These are phyloP conservation scores for Amphibolis antarctica DNA, from an alignment of 106 monocot species.

Conservation along the genomic window DNA sequence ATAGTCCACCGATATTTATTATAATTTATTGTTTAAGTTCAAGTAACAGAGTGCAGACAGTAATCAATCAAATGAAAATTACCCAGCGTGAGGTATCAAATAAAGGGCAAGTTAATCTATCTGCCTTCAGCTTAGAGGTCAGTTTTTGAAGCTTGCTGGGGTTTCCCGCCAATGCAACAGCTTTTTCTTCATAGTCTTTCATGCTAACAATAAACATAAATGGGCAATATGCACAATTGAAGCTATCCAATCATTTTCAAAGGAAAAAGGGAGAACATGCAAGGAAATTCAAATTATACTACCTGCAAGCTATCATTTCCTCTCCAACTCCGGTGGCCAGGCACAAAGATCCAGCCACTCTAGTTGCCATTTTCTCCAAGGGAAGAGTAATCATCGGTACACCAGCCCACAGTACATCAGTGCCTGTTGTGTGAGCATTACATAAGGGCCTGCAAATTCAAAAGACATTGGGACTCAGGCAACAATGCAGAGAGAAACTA, in stretches of 20 bases:
- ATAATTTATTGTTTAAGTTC: not conserved
- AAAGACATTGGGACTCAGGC: not conserved
- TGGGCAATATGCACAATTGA: too few relatives aligned
- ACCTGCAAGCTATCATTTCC: slow-evolving; percentile 92
- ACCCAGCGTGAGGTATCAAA: slow-evolving; percentile 95
- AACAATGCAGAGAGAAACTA: not conserved
- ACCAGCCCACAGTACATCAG: slow-evolving; percentile 92
- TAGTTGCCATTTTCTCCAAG: slow-evolving; percentile 90
- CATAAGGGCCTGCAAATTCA: slow-evolving; percentile 55
- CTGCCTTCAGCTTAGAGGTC: slow-evolving; percentile 53
- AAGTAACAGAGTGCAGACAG: not conserved
- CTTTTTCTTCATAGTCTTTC: slow-evolving; percentile 93
- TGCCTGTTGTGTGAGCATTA: slow-evolving; percentile 94
- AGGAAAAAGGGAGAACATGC: slow-evolving; percentile 3
- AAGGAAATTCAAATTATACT: not conserved
- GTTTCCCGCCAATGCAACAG: slow-evolving; percentile 60
- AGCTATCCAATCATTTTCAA: not conserved
- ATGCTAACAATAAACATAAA: slow-evolving; percentile 32
- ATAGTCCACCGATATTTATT: not conserved
- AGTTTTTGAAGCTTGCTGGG: slow-evolving; percentile 54
- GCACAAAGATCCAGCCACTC: slow-evolving; percentile 91
- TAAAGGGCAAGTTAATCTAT: slow-evolving; percentile 60
- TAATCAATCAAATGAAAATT: not conserved
- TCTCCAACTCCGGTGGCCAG: slow-evolving; percentile 84
- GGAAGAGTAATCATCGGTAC: slow-evolving; percentile 91